Base-by-base conservation (phyloP, 2,329 filamentous ascomycete genomes). In the Ophiostoma sp. region DNA sequence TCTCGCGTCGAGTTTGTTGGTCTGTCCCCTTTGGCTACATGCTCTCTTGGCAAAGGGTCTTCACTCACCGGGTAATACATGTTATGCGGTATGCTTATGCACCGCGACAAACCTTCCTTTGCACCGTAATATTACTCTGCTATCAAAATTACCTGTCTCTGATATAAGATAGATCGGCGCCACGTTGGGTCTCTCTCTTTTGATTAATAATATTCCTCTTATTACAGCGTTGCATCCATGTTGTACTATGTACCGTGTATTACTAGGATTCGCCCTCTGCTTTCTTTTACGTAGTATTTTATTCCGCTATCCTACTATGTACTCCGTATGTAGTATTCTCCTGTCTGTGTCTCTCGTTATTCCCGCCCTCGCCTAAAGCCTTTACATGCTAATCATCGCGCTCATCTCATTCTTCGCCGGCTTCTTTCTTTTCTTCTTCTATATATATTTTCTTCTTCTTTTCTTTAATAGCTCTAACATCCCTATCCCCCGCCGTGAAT, bases 131-230 rank as follows among this genome's bases (percentile, higher is more conserved):
- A n/a, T 39, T 68, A 23, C n/a, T 52, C 36, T 68, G 31, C 31
- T 54, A 36, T 68, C 27, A 33, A 64, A 62, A 33, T 35, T 35
- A 65, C 62, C 62, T 65, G 33, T 36, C 62, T 36, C 17, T 68
- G 65, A 20, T 41, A 70, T 60, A 67, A 67, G 68, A 69, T 67
- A 69, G 68, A 69, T 69, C 68, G 68, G 64, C 68, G 62, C 62
- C 64, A 67, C 68, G 48, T 67, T 69, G 41, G 54, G 54, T 20
- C n/a, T 27, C 52, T 57, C n/a, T 48, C 44, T 48, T 48, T 48
- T 48, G 44, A 8, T 48, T n/a, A 48, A 48, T 48, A 48, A n/a
- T 48, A 48, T 17, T 5, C 44, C 44, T 48, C 44, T 48, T 48
- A 48, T 48, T 48, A 48, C 44, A 48, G 44, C 44, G 44, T 48